Evolutionary conservation across 176 grass and related monocot species (phyloP).

Genomic region (Zizania latifolia): DNA sequence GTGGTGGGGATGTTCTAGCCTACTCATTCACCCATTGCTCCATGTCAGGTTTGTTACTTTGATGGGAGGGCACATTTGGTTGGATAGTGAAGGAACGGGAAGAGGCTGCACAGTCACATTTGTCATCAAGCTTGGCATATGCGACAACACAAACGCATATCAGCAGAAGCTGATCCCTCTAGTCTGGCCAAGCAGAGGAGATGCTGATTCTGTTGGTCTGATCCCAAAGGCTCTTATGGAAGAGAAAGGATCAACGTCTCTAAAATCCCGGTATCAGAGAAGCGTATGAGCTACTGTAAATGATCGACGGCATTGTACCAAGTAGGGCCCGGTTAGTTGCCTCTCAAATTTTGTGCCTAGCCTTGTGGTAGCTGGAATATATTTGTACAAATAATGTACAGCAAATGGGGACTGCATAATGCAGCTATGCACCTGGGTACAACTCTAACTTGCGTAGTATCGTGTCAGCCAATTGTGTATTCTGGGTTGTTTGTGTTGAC

Average conservation of each 20-base stretch:
- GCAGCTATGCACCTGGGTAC: constrained; percentile 24
- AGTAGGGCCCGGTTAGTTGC: constrained; percentile 33
- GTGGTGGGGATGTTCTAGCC: not conserved
- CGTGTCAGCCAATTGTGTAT: constrained; percentile 17
- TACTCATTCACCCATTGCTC: not conserved
- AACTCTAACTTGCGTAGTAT: constrained; percentile 13
- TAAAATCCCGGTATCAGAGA: constrained; percentile 73
- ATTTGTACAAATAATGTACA: constrained; percentile 68
- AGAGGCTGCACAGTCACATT: constrained; percentile 85
- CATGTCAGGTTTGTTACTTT: constrained; percentile 70
- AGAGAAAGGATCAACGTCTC: constrained; percentile 29
- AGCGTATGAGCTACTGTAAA: constrained; percentile 49
- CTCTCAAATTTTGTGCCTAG: constrained; percentile 37
- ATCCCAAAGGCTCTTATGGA: constrained; percentile 23
- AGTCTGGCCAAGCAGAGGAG: constrained; percentile 37
- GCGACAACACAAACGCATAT: constrained; percentile 47
- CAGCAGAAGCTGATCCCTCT: constrained; percentile 59
- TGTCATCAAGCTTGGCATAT: constrained; percentile 60
- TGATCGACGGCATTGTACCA: constrained; percentile 17
- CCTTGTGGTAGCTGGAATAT: constrained; percentile 32
- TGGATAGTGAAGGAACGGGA: constrained; percentile 86
- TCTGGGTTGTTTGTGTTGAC: not conserved
- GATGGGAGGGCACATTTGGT: constrained; percentile 96
- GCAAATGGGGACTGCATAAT: constrained; percentile 26
- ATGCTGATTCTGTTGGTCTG: constrained; percentile 11